A percentile compares a stretch with the other conserved stretches of the same genome.
Evolutionary conservation across 192 early-diverging fungal species (phyloP).

Genomic region (Backusella luteola): DNA sequence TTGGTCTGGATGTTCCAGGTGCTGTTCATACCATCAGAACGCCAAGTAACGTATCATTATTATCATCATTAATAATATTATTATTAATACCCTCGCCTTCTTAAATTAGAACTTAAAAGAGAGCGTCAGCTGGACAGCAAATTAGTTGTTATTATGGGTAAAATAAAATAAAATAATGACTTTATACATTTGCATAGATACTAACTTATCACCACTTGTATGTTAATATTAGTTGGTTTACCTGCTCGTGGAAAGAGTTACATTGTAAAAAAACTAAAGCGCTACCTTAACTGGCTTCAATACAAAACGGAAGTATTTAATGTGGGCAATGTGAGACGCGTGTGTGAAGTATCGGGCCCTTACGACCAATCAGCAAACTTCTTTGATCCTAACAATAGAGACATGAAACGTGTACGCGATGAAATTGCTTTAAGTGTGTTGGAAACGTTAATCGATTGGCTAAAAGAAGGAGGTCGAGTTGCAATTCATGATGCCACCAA

Average conservation of each 20-base stretch:
- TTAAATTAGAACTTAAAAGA: constrained; percentile 28
- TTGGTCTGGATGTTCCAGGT: constrained; percentile 50
- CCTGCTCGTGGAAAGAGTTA: constrained; percentile 96
- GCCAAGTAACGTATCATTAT: constrained; percentile 29
- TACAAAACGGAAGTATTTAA: constrained; percentile 89
- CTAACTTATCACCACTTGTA: neutral
- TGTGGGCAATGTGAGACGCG: constrained; percentile 90
- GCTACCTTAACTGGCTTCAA: constrained; percentile 82
- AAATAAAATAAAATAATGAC: neutral
- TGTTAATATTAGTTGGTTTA: constrained; percentile 65
- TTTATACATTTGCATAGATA: neutral
- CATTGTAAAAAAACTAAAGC: constrained; percentile 92
- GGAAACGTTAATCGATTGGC: constrained; percentile 89
- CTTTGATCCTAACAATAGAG: constrained; percentile 87
- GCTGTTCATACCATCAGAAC: constrained; percentile 45
- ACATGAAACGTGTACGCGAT: constrained; percentile 78
- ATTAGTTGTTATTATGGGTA: constrained; percentile 90
- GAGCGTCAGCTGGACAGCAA: constrained; percentile 84
- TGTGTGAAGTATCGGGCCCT: constrained; percentile 40
- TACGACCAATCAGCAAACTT: constrained; percentile 75
- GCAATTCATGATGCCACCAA: constrained; percentile 97
- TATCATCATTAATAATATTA: neutral
- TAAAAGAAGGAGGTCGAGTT: constrained; percentile 85
- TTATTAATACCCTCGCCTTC: neutral
- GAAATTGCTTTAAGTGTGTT: constrained; percentile 87